Base-by-base conservation (phyloP, 1,284 basidiomycete species). In the Meira miltonrushii region DNA sequence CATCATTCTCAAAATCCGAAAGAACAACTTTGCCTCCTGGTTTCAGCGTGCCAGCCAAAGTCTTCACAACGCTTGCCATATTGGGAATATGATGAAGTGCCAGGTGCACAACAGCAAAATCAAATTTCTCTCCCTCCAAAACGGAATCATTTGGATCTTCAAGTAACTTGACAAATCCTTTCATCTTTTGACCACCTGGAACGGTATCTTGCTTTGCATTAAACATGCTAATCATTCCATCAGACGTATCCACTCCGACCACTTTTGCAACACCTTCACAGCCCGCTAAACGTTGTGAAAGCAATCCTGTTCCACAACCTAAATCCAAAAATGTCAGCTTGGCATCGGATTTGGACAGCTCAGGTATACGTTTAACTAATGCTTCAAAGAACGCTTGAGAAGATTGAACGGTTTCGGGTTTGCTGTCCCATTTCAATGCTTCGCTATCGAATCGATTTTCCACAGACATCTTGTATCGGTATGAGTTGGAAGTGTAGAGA, bases 261-360 rank as follows among this genome's bases (percentile, higher is more conserved):
- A 53, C 25, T 23, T 46, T 44, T 13, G 49, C 47, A 15, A 58
- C 21, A 12, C 55, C 51, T 21, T 23, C 43, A 37, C 55, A 40
- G 2, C 38, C n/a, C 6, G 57, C 57, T 12, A 58, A 41, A n/a
- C 37, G 57, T 53, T 57, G 33, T 6, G 39, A 44, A 12, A 57
- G 37, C 23, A 58, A 38, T 15, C 57, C 56, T 17, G 56, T 58
- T 13, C 56, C 56, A 43, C 56, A 58, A 2, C 56, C 56, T 11
- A 58, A 38, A 28, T 58, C 56, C 17, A 58, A 33, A 6, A 51
- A 41, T 1, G 50, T 17, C 8, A 50, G 28, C 11, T 57, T 23
- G 13, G 28, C 50, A 28, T 40, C 11, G 10, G 13, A 25, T 7
- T 47, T 39, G 12, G 38, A 21, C 11, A 58, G 38, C 12, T 28